Evolutionary conservation across 371 early-diverging fungal species (phyloP), one percentile per base, ranked within the genome.

Genomic region (Zopfochytrium polystomum): DNA sequence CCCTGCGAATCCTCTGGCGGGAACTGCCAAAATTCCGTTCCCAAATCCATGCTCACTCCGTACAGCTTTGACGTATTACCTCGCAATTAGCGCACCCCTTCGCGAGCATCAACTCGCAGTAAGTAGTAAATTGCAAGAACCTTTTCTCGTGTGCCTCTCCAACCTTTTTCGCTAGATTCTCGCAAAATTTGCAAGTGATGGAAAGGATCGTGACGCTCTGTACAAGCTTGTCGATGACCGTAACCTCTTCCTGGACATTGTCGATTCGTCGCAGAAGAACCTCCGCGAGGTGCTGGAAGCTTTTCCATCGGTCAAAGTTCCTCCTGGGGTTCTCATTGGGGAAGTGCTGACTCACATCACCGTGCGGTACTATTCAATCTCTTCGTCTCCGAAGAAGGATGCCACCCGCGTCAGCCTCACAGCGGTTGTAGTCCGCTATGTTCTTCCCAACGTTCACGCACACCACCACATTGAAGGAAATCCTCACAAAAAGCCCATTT

Each of bases 291-390:
- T 79, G 11, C 61, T 81, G n/a, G 42, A 46, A 13, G 67, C 62
- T 23, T 79, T 74, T 50, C 58, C 66, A 26, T 65, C 65, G 58
- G 63, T 78, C 60, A 42, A 63, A 57, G 66, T 77, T 23, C 80
- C 80, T 3, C 55, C 75, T 15, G 49, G 58, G 20, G 77, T 80
- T 57, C 66, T 88, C 35, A 71, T 93, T 45, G 74, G 89, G 25
- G 95, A 95, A 68, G 76, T 84, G 25, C 78, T 94, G 11, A 80
- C 90, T 38, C 86, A 91, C 43, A 80, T 93, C 44, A 86, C 88
- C 58, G 88, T 93, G 20, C 89, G 98, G 18, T 93, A 90, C 76
- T 98, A 98, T 73, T 92, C 93, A 32, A 96, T 98, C 55, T 92
- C 92, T 33, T 91, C 91, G 23, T 89, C 91, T 11, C 76, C 90